Base-by-base conservation (phyloP, 139 green algal species). In the Tetradesmus obliquus region DNA sequence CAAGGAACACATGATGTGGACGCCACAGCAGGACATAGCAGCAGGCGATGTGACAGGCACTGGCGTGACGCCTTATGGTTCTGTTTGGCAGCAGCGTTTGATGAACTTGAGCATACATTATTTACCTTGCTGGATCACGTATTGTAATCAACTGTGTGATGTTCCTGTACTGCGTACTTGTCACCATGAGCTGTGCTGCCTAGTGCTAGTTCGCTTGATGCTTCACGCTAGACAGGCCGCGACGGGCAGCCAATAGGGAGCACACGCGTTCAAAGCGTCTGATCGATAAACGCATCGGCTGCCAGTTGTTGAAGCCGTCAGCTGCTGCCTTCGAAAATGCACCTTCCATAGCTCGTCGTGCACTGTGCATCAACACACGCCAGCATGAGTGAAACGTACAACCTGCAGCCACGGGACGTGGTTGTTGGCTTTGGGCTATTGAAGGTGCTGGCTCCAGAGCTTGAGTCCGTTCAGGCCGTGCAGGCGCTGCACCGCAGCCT, bases 371-470 rank as follows among this genome's bases (percentile, higher is more conserved):
- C n/a, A 17, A 76, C 66, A 19, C 66, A 76, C n/a, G 17, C 15
- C 82, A 15, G 54, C 54, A 90, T 90, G 86, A 54, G 84, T 22
- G n/a, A 17, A 22, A 58, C 8, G 3, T 1, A 32, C 22, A 22
- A 82, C n/a, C 17, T 90, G 69, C 86, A 85, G 80, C 83, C 90
- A 15, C 74, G 90, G 55, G 83, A 92, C 0, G 93, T 95, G 15
- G 94, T 96, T 6, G 92, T 92, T 80, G 91, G 95, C 55, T 95
- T 93, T 91, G 95, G 95, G 0, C 24, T 91, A 3, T 90, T 96
- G 24, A 80, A 91, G 1, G 79, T 93, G 1, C 86, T 95, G 22
- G 91, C 84, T 55, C 94, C 94, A 15, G 91, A 94, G 83, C 91
- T 96, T 55, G 94, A 95, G 54, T 79, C 51, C 9, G 60, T 88